Percentiles rank a stretch among this genome's conserved stretches.
phyloP scores from a whole-genome alignment of 805 yeast genomes.

The Lipomyces spencermartinsiae region DNA sequence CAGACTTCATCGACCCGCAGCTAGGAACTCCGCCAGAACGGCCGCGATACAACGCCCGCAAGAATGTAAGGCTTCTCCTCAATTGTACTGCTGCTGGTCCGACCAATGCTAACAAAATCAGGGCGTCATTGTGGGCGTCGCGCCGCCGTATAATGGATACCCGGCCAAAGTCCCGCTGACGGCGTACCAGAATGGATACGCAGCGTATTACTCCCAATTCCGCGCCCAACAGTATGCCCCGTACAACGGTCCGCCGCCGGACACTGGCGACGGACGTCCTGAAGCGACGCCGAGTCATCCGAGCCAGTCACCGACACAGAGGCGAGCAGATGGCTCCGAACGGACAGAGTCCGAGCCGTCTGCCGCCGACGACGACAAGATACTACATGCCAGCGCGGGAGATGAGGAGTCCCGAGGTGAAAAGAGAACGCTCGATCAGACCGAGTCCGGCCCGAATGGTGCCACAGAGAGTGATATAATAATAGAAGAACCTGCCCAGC shows the following conservation, averaged over 20 bases:
- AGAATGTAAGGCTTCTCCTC: neutral
- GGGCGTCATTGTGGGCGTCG: slow-evolving; percentile 19
- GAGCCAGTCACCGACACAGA: neutral
- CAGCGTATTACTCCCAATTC: slow-evolving; percentile 20
- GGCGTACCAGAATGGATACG: slow-evolving; percentile 24
- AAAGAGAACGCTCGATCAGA: neutral
- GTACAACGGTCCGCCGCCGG: neutral
- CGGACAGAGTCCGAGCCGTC: neutral
- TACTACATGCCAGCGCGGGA: neutral
- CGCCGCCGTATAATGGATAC: slow-evolving; percentile 13
- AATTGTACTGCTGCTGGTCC: neutral
- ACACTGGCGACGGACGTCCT: neutral
- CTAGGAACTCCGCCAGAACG: neutral
- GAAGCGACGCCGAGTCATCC: neutral
- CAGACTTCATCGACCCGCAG: slow-evolving; percentile 4
- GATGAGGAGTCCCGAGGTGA: neutral
- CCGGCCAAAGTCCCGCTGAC: slow-evolving; percentile 28
- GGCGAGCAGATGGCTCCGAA: neutral
- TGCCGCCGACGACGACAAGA: neutral
- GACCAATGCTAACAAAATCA: neutral
- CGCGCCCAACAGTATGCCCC: slow-evolving; percentile 14
- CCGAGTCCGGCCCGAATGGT: neutral
- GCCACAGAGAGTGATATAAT: neutral
- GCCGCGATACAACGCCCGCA: neutral
- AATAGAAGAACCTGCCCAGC: slow-evolving; percentile 1